Evolutionary conservation across 208 protist species (phyloP), one percentile per base, ranked within the genome.

Genomic region (Wallacemonas rigidus): DNA sequence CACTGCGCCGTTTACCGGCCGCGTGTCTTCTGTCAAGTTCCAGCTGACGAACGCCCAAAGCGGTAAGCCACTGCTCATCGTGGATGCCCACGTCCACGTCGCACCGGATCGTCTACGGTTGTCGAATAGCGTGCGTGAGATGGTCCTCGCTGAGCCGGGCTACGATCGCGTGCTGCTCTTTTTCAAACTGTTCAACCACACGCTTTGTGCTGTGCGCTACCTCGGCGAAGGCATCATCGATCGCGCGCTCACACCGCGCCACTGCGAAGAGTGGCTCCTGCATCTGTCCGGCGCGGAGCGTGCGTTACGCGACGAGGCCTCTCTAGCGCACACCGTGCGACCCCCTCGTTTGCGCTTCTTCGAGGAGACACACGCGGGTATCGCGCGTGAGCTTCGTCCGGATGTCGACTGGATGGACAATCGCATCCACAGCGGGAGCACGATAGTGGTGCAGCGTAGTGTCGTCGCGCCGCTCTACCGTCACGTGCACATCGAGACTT

Each of bases 101-200:
- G 65, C 72, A 0, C 39, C 71, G 57, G 54, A 44, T 17, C 15
- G 47, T 11, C 11, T 71, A 40, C 40, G 5, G 26, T 43, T 50
- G 12, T 3, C 35, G 2, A 3, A 67, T 60, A 45, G 54, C 67
- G 54, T 74, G 61, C 26, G 48, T 64, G 67, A 9, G 15, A 65
- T 65, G 56, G 36, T 63, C 26, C 77, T 92, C 26, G 61, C 83
- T 8, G 3, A 64, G 53, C 45, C 80, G 54, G 77, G 75, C 14
- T 67, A 74, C 41, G 80, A 84, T 62, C 80, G 81, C 68, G 60
- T 80, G 9, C 71, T 95, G 40, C 36, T 95, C 36, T 91, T 95
- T 70, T 86, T 95, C 71, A 95, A 95, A 74, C 90, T 83, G 65
- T 95, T 88, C 72, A 81, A 95, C 75, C 80, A 79, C 80, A 51